phyloP scores from a whole-genome alignment of 2,329 filamentous ascomycete genomes.

The Anisogramma anomala region DNA sequence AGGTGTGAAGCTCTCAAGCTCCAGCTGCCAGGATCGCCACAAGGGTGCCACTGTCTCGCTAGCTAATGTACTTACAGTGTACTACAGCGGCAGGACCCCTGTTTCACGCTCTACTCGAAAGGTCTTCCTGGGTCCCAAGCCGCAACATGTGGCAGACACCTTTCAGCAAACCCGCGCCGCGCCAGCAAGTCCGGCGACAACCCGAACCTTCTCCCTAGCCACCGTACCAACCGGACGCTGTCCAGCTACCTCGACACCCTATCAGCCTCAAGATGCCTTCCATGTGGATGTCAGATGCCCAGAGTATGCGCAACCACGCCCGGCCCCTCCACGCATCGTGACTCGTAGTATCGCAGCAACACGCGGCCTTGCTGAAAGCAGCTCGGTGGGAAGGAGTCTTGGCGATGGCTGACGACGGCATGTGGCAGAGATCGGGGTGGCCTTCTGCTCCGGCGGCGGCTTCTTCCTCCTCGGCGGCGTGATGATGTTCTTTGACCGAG shows the following conservation, averaged over 20 bases:
- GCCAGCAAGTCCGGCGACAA: too few species aligned
- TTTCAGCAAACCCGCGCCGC: too few species aligned
- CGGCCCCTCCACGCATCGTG: constrained; percentile 1
- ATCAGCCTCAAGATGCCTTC: constrained; percentile 52
- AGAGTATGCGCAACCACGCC: constrained; percentile 52
- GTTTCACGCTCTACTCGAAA: too few species aligned
- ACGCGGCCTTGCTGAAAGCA: not conserved
- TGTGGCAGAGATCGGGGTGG: constrained; percentile 78
- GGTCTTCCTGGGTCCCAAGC: not conserved
- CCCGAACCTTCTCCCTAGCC: too few species aligned
- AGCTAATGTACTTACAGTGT: too few species aligned
- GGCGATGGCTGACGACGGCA: constrained; percentile 23
- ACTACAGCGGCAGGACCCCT: too few species aligned
- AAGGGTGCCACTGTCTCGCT: too few species aligned
- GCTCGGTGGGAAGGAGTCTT: not conserved
- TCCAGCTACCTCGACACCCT: not conserved
- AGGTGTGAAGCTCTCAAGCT: too few species aligned
- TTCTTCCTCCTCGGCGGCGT: constrained; percentile 93
- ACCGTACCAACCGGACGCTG: not conserved
- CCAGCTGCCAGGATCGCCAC: too few species aligned
- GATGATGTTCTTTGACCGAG: constrained; percentile 93
- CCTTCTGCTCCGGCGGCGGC: constrained; percentile 92
- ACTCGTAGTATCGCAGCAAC: constrained; percentile 17
- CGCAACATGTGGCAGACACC: constrained; percentile 14
- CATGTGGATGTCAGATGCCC: constrained; percentile 93